Evolutionary conservation across 1,139 yeast genomes (phyloP).

Genomic region (Blastobotrys indianensis): DNA sequence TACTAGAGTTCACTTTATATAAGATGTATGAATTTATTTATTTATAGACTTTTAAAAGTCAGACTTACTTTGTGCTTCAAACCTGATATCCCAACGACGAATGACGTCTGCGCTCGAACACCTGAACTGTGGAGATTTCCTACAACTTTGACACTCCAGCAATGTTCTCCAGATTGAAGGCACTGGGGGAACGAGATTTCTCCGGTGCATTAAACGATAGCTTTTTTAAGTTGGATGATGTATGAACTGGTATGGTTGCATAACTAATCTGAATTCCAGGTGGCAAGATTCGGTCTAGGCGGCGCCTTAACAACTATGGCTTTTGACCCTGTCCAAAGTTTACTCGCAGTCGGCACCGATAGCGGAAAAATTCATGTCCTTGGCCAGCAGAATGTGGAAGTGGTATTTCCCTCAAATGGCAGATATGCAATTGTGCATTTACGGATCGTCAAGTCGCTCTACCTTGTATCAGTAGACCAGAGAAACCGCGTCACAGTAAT

Average conservation of each 20-base stretch:
- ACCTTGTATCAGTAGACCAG: constrained; percentile 63
- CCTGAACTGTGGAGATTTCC: not conserved
- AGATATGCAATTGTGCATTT: constrained; percentile 51
- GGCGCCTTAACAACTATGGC: constrained; percentile 63
- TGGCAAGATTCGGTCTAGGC: constrained; percentile 50
- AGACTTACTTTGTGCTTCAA: too few relatives aligned
- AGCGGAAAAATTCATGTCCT: constrained; percentile 66
- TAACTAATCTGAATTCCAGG: constrained; percentile 19
- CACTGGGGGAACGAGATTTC: constrained; percentile 29
- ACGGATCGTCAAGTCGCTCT: constrained; percentile 71
- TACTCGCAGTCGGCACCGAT: constrained; percentile 74
- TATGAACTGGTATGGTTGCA: constrained; percentile 12
- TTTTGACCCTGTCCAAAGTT: constrained; percentile 82
- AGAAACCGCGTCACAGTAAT: constrained; percentile 54
- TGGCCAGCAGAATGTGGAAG: constrained; percentile 82
- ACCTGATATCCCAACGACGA: not conserved
- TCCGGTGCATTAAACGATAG: constrained; percentile 33
- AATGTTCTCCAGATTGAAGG: constrained; percentile 24
- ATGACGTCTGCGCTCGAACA: not conserved
- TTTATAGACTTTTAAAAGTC: not conserved
- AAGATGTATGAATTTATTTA: not conserved
- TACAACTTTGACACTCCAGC: too few relatives aligned
- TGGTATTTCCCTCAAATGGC: constrained; percentile 40
- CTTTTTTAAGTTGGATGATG: constrained; percentile 33
- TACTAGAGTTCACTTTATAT: constrained; percentile 1